phyloP scores from a whole-genome alignment of 2,329 filamentous ascomycete genomes.

The Fusarium foetens region DNA sequence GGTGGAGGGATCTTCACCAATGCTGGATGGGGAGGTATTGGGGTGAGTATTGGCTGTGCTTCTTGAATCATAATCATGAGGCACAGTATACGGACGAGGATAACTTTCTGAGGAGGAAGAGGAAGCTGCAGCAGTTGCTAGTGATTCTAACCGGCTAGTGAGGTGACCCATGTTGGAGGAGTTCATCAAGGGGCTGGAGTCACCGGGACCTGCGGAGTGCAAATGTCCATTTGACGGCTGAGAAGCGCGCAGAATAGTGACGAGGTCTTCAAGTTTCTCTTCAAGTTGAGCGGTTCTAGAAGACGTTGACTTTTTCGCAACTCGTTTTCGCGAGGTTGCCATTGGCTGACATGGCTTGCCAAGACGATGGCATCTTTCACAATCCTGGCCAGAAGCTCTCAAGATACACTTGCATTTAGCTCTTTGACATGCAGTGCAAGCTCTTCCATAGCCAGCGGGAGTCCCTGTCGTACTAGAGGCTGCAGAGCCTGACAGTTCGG shows the following conservation, averaged over 20 bases:
- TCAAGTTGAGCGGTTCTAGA: conserved; percentile 59
- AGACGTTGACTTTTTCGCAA: conserved; percentile 47
- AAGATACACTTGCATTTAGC: conserved; percentile 62
- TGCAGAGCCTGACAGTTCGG: conserved; percentile 21
- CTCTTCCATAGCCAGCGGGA: conserved; percentile 55
- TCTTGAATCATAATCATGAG: conserved; percentile 17
- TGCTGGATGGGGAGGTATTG: conserved; percentile 12
- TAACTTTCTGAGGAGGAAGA: conserved; percentile 35
- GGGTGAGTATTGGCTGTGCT: conserved; percentile 8
- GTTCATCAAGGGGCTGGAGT: conserved; percentile 12
- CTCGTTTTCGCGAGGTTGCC: conserved; percentile 52
- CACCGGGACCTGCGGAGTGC: conserved; percentile 19
- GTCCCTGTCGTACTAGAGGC: conserved; percentile 32
- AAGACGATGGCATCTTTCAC: conserved; percentile 57
- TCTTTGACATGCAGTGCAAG: conserved; percentile 58
- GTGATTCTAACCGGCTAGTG: conserved; percentile 50
- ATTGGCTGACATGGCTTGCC: conserved; percentile 60
- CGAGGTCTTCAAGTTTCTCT: conserved; percentile 61
- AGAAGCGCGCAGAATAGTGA: conserved; percentile 55
- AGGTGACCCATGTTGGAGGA: conserved; percentile 25
- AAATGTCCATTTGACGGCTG: conserved; percentile 35
- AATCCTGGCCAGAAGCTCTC: conserved; percentile 46
- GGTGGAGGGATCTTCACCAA: conserved; percentile 32
- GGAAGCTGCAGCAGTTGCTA: conserved; percentile 52
- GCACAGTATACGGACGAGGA: conserved; percentile 5